A percentile compares a stretch with the other conserved stretches of the same genome.
Evolutionary conservation across 768 basidiomycete species (phyloP).

Genomic region (Scleroderma citrinum): DNA sequence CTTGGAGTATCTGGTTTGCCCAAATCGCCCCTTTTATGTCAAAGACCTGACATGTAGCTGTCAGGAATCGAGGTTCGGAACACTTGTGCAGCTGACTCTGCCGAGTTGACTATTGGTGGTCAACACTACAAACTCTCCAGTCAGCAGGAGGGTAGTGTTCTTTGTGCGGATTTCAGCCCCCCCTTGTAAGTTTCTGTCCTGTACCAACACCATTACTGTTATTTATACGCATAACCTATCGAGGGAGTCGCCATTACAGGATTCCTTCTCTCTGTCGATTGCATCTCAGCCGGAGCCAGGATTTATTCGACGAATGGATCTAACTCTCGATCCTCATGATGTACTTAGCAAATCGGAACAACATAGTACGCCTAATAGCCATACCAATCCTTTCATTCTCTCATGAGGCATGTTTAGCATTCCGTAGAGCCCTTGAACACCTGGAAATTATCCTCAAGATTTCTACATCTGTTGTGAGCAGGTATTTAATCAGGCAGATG

Average conservation of each 20-base stretch:
- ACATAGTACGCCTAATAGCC: not conserved
- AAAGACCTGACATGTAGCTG: not conserved
- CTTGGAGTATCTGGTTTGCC: too few relatives aligned
- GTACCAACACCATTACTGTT: not conserved
- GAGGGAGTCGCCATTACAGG: not conserved
- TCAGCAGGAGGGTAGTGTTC: not conserved
- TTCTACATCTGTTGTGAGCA: not conserved
- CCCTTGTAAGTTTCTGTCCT: not conserved
- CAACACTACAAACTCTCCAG: not conserved
- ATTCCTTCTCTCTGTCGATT: not conserved
- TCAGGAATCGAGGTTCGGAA: not conserved
- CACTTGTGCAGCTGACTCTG: not conserved
- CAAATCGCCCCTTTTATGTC: not conserved
- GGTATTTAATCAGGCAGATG: not conserved
- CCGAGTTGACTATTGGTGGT: not conserved
- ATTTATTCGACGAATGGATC: not conserved
- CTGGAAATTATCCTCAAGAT: not conserved
- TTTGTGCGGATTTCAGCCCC: not conserved
- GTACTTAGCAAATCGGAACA: not conserved
- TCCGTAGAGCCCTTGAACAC: not conserved
- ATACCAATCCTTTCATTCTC: not conserved
- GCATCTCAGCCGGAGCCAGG: not conserved
- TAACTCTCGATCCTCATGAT: not conserved
- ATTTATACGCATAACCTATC: not conserved
- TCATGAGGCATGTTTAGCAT: not conserved